These are phyloP conservation scores for Keqinozyma sinolaborantium DNA, from an alignment of 1,139 yeast species.

Conservation along the genomic window DNA sequence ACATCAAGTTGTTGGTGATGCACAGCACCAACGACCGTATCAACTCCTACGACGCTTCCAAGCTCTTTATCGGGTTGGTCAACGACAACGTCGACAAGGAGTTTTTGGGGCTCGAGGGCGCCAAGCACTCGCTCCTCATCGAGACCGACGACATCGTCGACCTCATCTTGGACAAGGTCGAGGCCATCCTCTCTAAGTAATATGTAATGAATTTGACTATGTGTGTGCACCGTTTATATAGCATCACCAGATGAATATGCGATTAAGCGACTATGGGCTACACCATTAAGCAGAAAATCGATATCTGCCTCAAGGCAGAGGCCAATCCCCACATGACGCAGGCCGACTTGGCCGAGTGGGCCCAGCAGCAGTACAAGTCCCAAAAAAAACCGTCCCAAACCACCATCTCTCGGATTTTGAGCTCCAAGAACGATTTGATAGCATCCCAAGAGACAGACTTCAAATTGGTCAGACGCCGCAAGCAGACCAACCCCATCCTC, in stretches of 20 bases:
- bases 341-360: slow-evolving; percentile 65
- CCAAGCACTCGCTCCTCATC: slow-evolving; percentile 42
- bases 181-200: slow-evolving; percentile 3
- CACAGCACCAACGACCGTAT: slow-evolving; percentile 43
- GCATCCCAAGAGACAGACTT: slow-evolving; percentile 58
- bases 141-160: slow-evolving; percentile 40
- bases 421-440: slow-evolving; percentile 55
- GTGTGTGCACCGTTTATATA: too few relatives aligned
- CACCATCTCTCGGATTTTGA: slow-evolving; percentile 58
- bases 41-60: slow-evolving; percentile 54
- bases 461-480: slow-evolving; percentile 51
- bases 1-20: slow-evolving; percentile 45
- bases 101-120: slow-evolving; percentile 25
- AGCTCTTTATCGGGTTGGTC: slow-evolving; percentile 40
- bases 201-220: too few relatives aligned
- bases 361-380: slow-evolving; percentile 50
- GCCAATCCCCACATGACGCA: slow-evolving; percentile 67
- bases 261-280: too few relatives aligned
- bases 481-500: slow-evolving; percentile 53
- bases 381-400: slow-evolving; percentile 62
- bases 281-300: slow-evolving; percentile 62
- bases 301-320: slow-evolving; percentile 64
- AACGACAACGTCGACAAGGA: slow-evolving; percentile 25
- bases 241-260: too few relatives aligned
- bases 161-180: slow-evolving; percentile 16